phyloP scores from a whole-genome alignment of 2,329 filamentous ascomycete genomes.

The Xylariaceae sp. region DNA sequence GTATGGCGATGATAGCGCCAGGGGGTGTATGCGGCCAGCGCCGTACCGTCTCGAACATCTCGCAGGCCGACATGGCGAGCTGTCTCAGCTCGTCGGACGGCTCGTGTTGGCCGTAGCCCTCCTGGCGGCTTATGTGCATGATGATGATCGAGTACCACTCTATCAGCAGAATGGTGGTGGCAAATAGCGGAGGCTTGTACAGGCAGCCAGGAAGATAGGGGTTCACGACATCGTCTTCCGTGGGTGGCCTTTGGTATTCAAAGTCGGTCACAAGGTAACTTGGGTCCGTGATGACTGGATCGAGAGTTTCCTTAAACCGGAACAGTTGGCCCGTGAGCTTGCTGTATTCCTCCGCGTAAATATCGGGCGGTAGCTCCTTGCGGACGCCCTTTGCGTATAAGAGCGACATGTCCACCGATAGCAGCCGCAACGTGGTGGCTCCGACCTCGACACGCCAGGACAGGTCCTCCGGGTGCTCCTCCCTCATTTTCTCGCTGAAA shows the following conservation, averaged over 20 bases:
- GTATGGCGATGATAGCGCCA: conserved; percentile 66
- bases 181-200: conserved; percentile 64
- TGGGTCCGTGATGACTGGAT: conserved; percentile 56
- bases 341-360: conserved; percentile 59
- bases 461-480: conserved; percentile 56
- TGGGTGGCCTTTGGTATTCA: conserved; percentile 44
- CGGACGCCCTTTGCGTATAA: conserved; percentile 66
- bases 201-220: conserved; percentile 66
- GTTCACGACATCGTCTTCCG: conserved; percentile 64
- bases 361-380: conserved; percentile 56
- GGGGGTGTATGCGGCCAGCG: conserved; percentile 64
- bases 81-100: conserved; percentile 49
- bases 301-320: conserved; percentile 51
- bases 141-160: conserved; percentile 75
- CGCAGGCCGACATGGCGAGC: conserved; percentile 65
- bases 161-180: conserved; percentile 66
- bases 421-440: conserved; percentile 60
- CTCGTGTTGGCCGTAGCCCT: conserved; percentile 49
- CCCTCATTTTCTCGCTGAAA: conserved; percentile 55
- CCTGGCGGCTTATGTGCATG: conserved; percentile 70
- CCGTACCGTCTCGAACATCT: conserved; percentile 73
- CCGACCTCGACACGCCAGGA: conserved; percentile 62
- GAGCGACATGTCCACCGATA: conserved; percentile 74
- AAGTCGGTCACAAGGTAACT: conserved; percentile 61
- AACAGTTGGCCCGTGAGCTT: conserved; percentile 43